Percentiles rank a stretch among this genome's conserved stretches.
Conservation (phyloP, 148 eudicot genomes). For the Vaccinium darrowii region DNA sequence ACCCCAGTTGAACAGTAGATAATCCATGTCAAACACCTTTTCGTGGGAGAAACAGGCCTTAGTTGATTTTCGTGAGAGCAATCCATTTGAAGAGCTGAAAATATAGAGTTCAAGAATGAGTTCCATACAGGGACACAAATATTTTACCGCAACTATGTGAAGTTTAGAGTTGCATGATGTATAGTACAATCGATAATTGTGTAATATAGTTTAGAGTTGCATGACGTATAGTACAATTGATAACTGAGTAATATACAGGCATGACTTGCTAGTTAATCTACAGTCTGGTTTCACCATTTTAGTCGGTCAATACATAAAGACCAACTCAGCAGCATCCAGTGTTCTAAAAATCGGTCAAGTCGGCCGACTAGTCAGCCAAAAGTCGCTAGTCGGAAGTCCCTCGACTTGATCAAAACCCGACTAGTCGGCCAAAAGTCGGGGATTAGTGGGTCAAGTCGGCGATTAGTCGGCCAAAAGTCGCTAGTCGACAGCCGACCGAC, state of each 20-base stretch:
- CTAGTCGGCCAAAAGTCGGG: too few species aligned
- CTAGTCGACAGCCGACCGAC: too few species aligned
- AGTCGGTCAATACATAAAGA: not conserved
- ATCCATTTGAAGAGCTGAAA: conserved; percentile 68
- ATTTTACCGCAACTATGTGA: not conserved
- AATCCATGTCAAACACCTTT: conserved; percentile 40
- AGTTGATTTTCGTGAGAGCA: conserved; percentile 41
- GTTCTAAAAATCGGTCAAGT: too few species aligned
- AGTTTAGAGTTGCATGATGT: not conserved
- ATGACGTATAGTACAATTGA: not conserved
- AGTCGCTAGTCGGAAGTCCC: too few species aligned
- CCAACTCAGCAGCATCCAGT: not conserved
- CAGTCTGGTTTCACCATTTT: conserved; percentile 7
- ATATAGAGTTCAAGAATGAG: conserved; percentile 20
- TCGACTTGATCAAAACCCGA: too few species aligned
- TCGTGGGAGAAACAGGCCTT: conserved; percentile 34
- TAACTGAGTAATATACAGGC: not conserved
- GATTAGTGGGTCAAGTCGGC: too few species aligned
- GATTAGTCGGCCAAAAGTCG: too few species aligned
- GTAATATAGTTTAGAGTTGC: not conserved
- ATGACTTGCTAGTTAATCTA: not conserved
- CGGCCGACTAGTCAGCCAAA: too few species aligned
- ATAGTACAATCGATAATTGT: not conserved
- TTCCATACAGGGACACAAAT: conserved; percentile 6
- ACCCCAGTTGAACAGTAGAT: conserved; percentile 28